A percentile compares a stretch with the other conserved stretches of the same genome.
These are phyloP conservation scores for Diplodia corticola DNA, from an alignment of 2,329 filamentous ascomycete species.

Conservation along the genomic window DNA sequence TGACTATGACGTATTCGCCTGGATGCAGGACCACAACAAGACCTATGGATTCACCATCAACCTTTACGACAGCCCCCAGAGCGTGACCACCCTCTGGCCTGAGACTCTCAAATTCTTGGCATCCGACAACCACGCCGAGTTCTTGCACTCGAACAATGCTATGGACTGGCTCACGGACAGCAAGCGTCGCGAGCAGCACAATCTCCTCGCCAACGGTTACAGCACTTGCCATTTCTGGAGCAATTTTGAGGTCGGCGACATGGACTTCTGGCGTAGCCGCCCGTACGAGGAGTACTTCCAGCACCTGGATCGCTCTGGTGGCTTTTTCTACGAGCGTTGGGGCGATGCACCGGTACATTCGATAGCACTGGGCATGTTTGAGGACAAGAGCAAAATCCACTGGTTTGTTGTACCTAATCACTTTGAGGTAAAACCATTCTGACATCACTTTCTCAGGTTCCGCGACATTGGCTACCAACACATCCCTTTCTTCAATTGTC, in stretches of 20 bases:
- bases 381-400: slow-evolving; percentile 86
- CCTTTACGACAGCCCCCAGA: slow-evolving; percentile 87
- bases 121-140: slow-evolving; percentile 67
- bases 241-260: slow-evolving; percentile 95
- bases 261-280: slow-evolving; percentile 89
- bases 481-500: slow-evolving; percentile 98
- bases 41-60: slow-evolving; percentile 99
- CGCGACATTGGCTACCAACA: slow-evolving; percentile 98
- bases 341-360: slow-evolving; percentile 97
- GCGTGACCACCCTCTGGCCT: slow-evolving; percentile 89
- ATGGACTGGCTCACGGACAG: slow-evolving; percentile 84
- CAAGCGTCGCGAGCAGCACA: slow-evolving; percentile 73
- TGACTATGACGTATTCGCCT: slow-evolving; percentile 97
- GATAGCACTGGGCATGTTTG: slow-evolving; percentile 87
- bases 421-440: background rate
- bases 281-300: slow-evolving; percentile 95
- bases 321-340: slow-evolving; percentile 99
- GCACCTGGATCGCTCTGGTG: slow-evolving; percentile 87
- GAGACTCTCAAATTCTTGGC: slow-evolving; percentile 89
- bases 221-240: slow-evolving; percentile 99
- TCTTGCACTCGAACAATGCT: slow-evolving; percentile 81
- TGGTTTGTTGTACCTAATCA: slow-evolving; percentile 61
- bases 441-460: slow-evolving; percentile 67
- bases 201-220: slow-evolving; percentile 82
- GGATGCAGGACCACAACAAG: slow-evolving; percentile 98